Conservation (phyloP, 2,329 filamentous ascomycete genomes). For the Fusarium sp. region DNA sequence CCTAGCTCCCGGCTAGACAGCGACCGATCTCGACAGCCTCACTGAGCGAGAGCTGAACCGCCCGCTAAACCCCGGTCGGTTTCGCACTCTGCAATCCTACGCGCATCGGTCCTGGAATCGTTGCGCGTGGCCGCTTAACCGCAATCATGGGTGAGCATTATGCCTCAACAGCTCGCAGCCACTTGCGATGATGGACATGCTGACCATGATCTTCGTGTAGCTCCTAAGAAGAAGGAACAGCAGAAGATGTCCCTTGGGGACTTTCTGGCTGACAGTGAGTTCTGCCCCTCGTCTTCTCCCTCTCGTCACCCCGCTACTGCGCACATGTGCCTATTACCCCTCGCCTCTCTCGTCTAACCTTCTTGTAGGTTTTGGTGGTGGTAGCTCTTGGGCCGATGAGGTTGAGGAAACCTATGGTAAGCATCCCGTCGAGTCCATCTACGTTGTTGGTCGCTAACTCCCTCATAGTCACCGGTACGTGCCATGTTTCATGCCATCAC, state of each 20-base stretch:
- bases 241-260: constrained; percentile 98
- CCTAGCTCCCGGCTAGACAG: constrained; percentile 12
- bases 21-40: constrained; percentile 22
- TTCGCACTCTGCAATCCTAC: constrained; percentile 47
- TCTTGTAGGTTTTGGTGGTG: constrained; percentile 62
- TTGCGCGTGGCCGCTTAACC: constrained; percentile 62
- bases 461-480: constrained; percentile 52
- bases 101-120: constrained; percentile 56
- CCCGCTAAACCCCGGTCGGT: constrained; percentile 42
- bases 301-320: constrained; percentile 37
- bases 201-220: constrained; percentile 57
- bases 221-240: constrained; percentile 91
- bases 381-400: constrained; percentile 99
- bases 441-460: constrained; percentile 46
- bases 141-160: constrained; percentile 71
- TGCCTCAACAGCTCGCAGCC: constrained; percentile 12
- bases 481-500: constrained; percentile 16
- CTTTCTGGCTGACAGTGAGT: constrained; percentile 93
- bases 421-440: constrained; percentile 47
- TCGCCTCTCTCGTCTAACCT: constrained; percentile 42
- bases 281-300: constrained; percentile 43
- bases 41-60: constrained; percentile 43
- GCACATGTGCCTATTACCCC: constrained; percentile 34
- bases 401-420: constrained; percentile 91
- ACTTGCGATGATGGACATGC: not conserved